These are phyloP conservation scores for Neofusicoccum sp. DNA, from an alignment of 2,329 filamentous ascomycete species.

Conservation along the genomic window DNA sequence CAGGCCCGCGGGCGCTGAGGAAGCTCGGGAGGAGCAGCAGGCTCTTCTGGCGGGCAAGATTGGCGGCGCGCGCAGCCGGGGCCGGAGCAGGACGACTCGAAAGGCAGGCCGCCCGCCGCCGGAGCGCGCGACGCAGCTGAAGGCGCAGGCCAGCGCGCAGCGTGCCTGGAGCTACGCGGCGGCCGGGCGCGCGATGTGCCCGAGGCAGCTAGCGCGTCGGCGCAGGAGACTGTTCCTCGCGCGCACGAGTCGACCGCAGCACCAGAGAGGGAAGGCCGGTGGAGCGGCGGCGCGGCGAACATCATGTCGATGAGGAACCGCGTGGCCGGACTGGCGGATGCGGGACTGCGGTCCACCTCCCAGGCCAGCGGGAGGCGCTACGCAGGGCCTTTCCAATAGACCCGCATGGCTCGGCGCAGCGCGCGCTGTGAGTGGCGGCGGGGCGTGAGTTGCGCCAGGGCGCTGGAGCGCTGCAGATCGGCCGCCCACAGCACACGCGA, in stretches of 20 bases:
- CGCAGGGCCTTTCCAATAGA: constrained; percentile 4
- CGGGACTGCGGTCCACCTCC: neutral
- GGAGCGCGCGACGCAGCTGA: neutral
- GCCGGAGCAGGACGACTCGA: neutral
- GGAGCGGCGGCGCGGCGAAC: neutral
- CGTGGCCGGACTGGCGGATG: neutral
- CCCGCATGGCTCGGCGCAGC: neutral
- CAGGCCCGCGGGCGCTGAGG: neutral
- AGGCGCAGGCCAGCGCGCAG: neutral
- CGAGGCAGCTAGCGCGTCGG: neutral
- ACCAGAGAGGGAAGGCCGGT: neutral
- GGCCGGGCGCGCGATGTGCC: too few species aligned
- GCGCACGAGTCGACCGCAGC: neutral
- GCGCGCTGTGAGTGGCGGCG: neutral
- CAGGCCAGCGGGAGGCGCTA: neutral
- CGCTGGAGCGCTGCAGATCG: neutral
- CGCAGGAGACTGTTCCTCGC: constrained; percentile 3
- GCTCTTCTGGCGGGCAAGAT: neutral
- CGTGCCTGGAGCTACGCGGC: neutral
- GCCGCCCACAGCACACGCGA: constrained; percentile 10
- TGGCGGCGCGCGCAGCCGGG: neutral
- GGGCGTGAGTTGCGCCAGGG: constrained; percentile 1
- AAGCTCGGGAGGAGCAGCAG: neutral
- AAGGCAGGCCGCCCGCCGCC: neutral
- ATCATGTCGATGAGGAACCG: neutral